Evolutionary conservation across 306 rosid species (phyloP), one percentile per base, ranked within the genome.

Genomic region (Vigna hirtella): DNA sequence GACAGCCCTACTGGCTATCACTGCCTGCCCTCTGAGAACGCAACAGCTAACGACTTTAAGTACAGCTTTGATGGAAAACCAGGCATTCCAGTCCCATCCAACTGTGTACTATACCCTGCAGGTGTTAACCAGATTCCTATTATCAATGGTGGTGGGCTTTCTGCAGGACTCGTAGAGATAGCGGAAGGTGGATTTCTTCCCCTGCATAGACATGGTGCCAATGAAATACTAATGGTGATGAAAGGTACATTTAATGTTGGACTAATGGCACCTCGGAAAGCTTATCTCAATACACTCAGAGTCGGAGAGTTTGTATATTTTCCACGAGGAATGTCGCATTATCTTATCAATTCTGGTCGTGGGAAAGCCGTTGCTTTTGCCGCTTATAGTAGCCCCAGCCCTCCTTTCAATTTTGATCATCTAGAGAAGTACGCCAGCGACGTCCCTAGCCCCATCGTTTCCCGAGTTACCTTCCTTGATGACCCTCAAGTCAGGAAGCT

Each of bases 1-100:
- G 78, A 81, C 1, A 69, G 72, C 56, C 95, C 74, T 17, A 64
- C 89, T 40, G 95, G 91, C 38, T 88, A 77, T 50, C 50, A 43
- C 11, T 88, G 93, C 87, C 0, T 11, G 38, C 65, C 65, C 13
- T 3, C 17, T 10, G 1, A 12, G 1, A 58, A 2, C 1, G 13
- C 12, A 5, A 57, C 64, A 15, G 36, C n/a, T 22, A 9, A 24
- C 11, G 2, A 57, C 34, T 57, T 57, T 4, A 16, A 1, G 36
- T 57, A 3, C 36, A 57, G 0, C 12, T 3, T 55, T 18, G 0
- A 30, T 30, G 32, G 5, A 30, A 30, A 0, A 12, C 7, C 3
- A 6, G 8, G 42, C 42, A 36, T 36, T 36, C 42, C 3, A 42
- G 47, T 42, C 3, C 15, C n/a, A 12, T 13, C 4, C 30, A 55